phyloP scores from a whole-genome alignment of 2,329 filamentous ascomycete genomes.

The Fusarium gaditjirri region DNA sequence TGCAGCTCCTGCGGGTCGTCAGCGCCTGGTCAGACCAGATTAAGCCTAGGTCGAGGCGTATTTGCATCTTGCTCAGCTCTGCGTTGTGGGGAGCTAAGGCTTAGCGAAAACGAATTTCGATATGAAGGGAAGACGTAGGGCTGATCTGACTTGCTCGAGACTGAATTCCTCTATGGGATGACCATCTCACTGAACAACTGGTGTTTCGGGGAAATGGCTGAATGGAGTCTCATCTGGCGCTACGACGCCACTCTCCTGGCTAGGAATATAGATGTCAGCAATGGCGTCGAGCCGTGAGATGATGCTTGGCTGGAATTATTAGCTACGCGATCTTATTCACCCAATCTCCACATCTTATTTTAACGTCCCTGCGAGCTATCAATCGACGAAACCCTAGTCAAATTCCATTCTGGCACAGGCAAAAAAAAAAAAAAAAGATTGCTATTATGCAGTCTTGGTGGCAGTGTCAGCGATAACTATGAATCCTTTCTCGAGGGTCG shows the following conservation, averaged over 20 bases:
- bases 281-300: background rate
- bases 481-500: background rate
- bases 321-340: background rate
- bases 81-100: slow-evolving; percentile 20
- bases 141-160: slow-evolving; percentile 1
- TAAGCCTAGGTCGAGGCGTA: slow-evolving; percentile 29
- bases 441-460: background rate
- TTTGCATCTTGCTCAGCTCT: slow-evolving; percentile 8
- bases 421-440: background rate
- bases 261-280: slow-evolving; percentile 12
- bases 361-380: background rate
- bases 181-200: background rate
- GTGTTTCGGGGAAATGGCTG: background rate
- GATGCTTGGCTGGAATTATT: background rate
- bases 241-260: background rate
- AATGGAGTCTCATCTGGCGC: background rate
- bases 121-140: slow-evolving; percentile 7
- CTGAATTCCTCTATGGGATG: background rate
- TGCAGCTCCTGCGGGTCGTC: background rate
- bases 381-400: background rate
- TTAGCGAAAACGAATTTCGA: slow-evolving; percentile 7
- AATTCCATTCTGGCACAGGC: background rate
- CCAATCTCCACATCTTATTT: slow-evolving; percentile 23
- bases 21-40: slow-evolving; percentile 21
- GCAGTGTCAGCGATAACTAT: background rate